Evolutionary conservation across 2,329 filamentous ascomycete genomes (phyloP), one percentile per base, ranked within the genome.

Genomic region (Diaporthe longicolla): DNA sequence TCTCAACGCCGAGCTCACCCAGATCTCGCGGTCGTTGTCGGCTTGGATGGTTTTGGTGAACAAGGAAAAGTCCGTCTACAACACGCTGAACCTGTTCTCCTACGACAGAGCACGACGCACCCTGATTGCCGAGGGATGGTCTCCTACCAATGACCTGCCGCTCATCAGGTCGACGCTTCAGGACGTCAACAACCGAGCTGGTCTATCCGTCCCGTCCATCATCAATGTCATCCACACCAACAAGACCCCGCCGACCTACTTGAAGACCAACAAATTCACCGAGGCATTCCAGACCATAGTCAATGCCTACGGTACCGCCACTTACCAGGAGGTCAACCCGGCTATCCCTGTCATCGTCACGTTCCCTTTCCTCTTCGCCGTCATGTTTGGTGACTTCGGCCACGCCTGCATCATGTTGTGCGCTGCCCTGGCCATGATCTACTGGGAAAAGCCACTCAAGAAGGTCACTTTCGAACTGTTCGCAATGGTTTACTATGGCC

Each of bases 381-480:
- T 99, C 90, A 99, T 99, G 97, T 99, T 99, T 82, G 97, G 97
- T 87, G 97, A 99, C 84, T 93, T 98, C 74, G 97, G 97, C 69
- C 97, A 99, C 81, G 97, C 96, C 77, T 84, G 93, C 77, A 93
- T 99, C 83, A 97, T 99, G 93, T 89, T 96, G 57, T 82, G 91
- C 72, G 94, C 95, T 73, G 94, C 97, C 19, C 81, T 92, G 72
- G 94, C 95, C 73, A 98, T 99, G 95, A 98, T 99, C 79, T 94
- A 98, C 86, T 98, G 93, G 89, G 97, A 99, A 85, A 95, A 94
- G 85, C 92, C 93, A 74, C 87, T 99, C 48, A 95, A 96, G 83
- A 99, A 99, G 87, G 93, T 98, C 73, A 88, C 86, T 0, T 97
- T 98, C 81, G 97, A 99, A 84, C 88, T 99, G 26, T 98, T 98